Percentiles rank a stretch among this genome's conserved stretches.
phyloP scores from a whole-genome alignment of 768 basidiomycete genomes.

The Omphalotus guepiniiformis region DNA sequence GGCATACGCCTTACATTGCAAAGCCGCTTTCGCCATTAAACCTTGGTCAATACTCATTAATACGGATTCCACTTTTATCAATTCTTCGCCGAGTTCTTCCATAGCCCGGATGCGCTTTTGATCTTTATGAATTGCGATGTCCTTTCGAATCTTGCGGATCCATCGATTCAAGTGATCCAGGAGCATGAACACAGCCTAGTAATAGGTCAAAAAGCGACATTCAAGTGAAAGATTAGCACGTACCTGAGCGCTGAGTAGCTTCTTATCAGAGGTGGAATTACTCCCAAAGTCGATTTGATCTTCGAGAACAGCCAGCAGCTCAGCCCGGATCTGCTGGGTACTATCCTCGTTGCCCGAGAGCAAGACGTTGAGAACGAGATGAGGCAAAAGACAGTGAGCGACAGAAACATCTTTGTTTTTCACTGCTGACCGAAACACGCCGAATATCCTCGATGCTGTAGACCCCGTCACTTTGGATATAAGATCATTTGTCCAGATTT shows the following conservation, averaged over 20 bases:
- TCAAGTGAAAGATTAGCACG: conserved; percentile 8
- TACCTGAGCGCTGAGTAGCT: conserved; percentile 92
- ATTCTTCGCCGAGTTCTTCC: conserved; percentile 51
- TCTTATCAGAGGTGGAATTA: conserved; percentile 66
- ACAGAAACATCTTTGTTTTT: conserved; percentile 90
- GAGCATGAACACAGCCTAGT: conserved; percentile 86
- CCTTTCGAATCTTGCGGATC: conserved; percentile 72
- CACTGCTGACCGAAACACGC: conserved; percentile 72
- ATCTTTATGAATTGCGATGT: conserved; percentile 43
- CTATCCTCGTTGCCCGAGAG: conserved; percentile 68
- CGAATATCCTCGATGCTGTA: conserved; percentile 67
- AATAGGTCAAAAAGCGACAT: conserved; percentile 2
- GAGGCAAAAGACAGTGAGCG: conserved; percentile 88
- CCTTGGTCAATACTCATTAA: conserved; percentile 80
- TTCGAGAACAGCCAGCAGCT: conserved; percentile 76
- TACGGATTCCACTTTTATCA: conserved; percentile 73
- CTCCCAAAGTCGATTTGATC: conserved; percentile 76
- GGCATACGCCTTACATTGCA: conserved; percentile 92
- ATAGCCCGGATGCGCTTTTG: conserved; percentile 44
- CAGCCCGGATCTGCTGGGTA: conserved; percentile 59
- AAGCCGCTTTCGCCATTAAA: conserved; percentile 89
- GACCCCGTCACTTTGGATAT: conserved; percentile 59
- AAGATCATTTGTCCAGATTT: conserved; percentile 80
- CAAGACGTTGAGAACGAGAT: conserved; percentile 83
- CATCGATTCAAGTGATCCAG: conserved; percentile 94